Evolutionary conservation across 306 rosid genomes (phyloP), one percentile per base, ranked within the genome.

Genomic region (Benincasa hispida): DNA sequence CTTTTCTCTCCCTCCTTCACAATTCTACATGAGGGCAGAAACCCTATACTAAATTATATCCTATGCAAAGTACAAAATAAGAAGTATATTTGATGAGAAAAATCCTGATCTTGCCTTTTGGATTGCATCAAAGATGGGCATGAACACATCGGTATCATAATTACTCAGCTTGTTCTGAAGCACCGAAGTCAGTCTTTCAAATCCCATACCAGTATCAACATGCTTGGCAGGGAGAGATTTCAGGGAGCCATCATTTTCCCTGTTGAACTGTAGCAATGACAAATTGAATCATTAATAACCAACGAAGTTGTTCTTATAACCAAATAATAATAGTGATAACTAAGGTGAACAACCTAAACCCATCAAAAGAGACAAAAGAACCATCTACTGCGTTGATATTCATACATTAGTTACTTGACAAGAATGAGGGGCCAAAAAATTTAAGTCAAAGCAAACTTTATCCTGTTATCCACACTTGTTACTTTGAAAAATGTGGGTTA

Each of bases 151-250:
- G 9, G 97, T 94, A 67, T 94, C 98, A 81, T 94, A 94, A 83
- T 94, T 94, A 89, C 98, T 94, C 98, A 90, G 83, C 84, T 90
- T 92, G 79, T 88, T 81, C 77, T 94, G 99, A 51, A 94, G 93
- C 65, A 92, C 56, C 61, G 99, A 94, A 62, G 98, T 92, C 85
- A 94, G 79, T 77, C 99, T 87, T 84, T 94, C 99, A 41, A 92
- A 94, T 21, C 99, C 99, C 99, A 94, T 0, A 77, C 99, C 99
- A 13, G 93, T 94, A 76, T 94, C 99, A 84, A 94, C 99, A 85
- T 94, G 99, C 91, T 88, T 94, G 62, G 99, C 94, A 28, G 99
- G 99, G 37, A 94, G 84, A 21, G 93, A 56, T 79, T 92, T 94
- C 76, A 94, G 88, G 80, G 96, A 86, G 67, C 90, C 91, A 83